Evolutionary conservation across 78 protist genomes (phyloP).

Genomic region (Emiliania huxleyi): DNA sequence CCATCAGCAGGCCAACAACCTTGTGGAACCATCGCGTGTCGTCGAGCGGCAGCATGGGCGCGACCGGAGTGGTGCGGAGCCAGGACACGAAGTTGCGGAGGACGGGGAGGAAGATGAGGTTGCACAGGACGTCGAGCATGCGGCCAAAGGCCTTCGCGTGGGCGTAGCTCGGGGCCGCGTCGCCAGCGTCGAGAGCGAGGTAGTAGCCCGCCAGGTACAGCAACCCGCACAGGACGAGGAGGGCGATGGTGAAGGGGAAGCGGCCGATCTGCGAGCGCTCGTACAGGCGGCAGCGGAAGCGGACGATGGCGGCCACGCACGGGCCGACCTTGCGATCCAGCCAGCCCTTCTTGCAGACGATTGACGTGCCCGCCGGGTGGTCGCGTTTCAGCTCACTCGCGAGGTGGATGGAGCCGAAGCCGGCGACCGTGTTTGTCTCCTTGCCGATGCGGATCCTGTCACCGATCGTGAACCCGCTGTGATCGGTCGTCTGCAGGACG

Average conservation of each 20-base stretch:
- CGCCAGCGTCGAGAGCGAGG: neutral
- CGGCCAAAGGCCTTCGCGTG: neutral
- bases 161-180: neutral
- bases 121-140: neutral
- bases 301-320: too few species aligned
- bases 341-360: too few species aligned
- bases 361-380: too few species aligned
- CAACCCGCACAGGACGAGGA: neutral
- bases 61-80: neutral
- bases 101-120: neutral
- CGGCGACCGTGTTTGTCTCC: too few species aligned
- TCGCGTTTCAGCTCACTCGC: neutral
- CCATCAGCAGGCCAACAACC: neutral
- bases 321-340: too few species aligned
- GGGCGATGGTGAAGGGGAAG: neutral
- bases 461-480: too few species aligned
- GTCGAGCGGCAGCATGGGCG: neutral
- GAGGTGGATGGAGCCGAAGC: neutral
- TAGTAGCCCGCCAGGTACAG: neutral
- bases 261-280: neutral
- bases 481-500: too few species aligned
- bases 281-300: too few species aligned
- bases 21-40: neutral
- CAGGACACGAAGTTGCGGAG: neutral
- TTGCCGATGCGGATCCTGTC: too few species aligned